Evolutionary conservation across 2,329 filamentous ascomycete species (phyloP).

Genomic region (Penicillium griseofulvum): DNA sequence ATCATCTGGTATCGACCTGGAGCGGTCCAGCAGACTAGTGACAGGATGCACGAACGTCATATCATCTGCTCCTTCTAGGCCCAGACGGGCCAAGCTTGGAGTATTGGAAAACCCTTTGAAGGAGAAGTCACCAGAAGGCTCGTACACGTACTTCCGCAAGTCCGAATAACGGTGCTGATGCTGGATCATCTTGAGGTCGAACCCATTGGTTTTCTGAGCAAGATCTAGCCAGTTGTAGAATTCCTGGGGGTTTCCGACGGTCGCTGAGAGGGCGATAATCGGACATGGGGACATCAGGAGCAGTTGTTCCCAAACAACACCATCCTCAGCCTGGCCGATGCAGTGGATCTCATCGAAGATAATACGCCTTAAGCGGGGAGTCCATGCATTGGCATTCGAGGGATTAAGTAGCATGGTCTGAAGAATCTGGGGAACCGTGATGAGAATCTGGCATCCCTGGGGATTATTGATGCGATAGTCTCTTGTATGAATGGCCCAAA

Average conservation of each 20-base stretch:
- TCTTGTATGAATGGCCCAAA: conserved; percentile 76
- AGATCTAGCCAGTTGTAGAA: conserved; percentile 67
- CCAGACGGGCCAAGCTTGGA: conserved; percentile 33
- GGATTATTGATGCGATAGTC: conserved; percentile 74
- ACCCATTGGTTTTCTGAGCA: conserved; percentile 63
- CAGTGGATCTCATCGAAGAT: conserved; percentile 83
- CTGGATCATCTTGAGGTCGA: conserved; percentile 65
- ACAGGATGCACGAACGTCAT: conserved; percentile 67
- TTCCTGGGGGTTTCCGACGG: conserved; percentile 70
- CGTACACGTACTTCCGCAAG: conserved; percentile 70
- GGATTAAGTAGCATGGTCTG: conserved; percentile 73
- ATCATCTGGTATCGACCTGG: conserved; percentile 64
- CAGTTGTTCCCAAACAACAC: conserved; percentile 75
- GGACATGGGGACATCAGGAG: conserved; percentile 71
- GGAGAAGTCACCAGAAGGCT: conserved; percentile 47
- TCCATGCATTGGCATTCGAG: conserved; percentile 65
- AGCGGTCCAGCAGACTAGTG: conserved; percentile 59
- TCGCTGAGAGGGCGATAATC: conserved; percentile 76
- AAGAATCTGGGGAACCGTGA: conserved; percentile 74
- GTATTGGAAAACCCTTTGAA: conserved; percentile 53
- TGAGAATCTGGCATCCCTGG: conserved; percentile 68
- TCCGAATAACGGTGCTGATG: conserved; percentile 72
- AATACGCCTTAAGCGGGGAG: conserved; percentile 66
- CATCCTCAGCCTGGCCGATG: conserved; percentile 73
- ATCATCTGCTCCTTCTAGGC: conserved; percentile 48